Base-by-base conservation (phyloP, 306 rosid genomes). In the Glycine soja region DNA sequence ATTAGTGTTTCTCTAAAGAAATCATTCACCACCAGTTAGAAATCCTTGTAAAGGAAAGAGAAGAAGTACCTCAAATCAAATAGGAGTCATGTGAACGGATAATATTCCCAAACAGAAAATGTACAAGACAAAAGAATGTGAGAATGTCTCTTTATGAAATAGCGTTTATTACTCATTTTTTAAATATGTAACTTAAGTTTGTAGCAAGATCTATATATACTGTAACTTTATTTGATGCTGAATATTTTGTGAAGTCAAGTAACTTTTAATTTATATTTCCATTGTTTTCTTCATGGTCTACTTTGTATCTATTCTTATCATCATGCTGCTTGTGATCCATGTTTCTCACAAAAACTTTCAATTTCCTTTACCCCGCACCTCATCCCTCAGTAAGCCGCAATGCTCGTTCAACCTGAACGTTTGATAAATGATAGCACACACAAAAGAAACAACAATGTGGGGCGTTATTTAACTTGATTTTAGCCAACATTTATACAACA, bases 401-500 rank as follows among this genome's bases (percentile, higher is more conserved):
- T 42, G 46, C 2, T 42, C 8, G 46, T 73, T 46, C 59, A 13
- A 61, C 10, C 36, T 46, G 61, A 61, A 24, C 40, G 11, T 61
- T 24, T 61, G 40, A 18, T 61, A 61, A 30, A 46, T 46, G 4
- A 42, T 42, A 6, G 9, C 9, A 7, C 42, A 24, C 5, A 64
- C 10, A 34, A 36, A 36, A 36, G 69, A 63, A 63, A 63, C 18
- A 34, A 15, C 12, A 6, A 63, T 13, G 18, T 36, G 13, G 36
- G 7, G 7, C 70, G 46, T 8, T 36, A 36, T 38, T 14, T 5
- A 18, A 51, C 67, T 67, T 30, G 48, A 9, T 80, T 77, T 56
- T 38, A 72, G n/a, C 47, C 66, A 78, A 62, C 65, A 75, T 76
- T 42, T 76, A 70, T 40, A 86, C 86, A 82, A 43, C 53, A 38